Percentiles rank a stretch among this genome's conserved stretches.
phyloP scores from a whole-genome alignment of 805 yeast species.

The Candida quercuum region DNA sequence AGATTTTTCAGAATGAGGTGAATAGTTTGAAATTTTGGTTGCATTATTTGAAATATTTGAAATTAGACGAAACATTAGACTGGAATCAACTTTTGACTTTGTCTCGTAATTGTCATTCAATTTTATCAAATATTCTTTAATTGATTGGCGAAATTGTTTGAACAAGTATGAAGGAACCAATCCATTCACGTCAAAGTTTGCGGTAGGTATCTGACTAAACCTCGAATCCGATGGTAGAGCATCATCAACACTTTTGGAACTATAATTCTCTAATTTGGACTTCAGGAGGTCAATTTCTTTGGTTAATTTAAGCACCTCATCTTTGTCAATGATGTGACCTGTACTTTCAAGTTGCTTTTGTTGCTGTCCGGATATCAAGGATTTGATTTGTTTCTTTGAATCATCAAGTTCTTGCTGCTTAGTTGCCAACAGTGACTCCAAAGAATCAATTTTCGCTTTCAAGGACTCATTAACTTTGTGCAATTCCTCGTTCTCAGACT shows the following conservation, averaged over 20 bases:
- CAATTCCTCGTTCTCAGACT: slow-evolving; percentile 17
- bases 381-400: not conserved
- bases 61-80: slow-evolving; percentile 44
- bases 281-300: slow-evolving; percentile 43
- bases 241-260: slow-evolving; percentile 28
- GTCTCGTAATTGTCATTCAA: slow-evolving; percentile 24
- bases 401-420: not conserved
- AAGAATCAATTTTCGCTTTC: slow-evolving; percentile 11
- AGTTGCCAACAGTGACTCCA: slow-evolving; percentile 14
- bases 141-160: slow-evolving; percentile 39
- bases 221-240: slow-evolving; percentile 16
- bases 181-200: slow-evolving; percentile 34
- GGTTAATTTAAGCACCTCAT: slow-evolving; percentile 30
- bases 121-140: slow-evolving; percentile 39
- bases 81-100: slow-evolving; percentile 14
- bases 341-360: no score
- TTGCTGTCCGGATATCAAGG: not conserved
- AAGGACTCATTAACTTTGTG: slow-evolving; percentile 17
- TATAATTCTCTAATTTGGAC: slow-evolving; percentile 42
- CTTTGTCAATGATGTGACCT: no score
- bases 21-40: slow-evolving; percentile 23
- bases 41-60: slow-evolving; percentile 41
- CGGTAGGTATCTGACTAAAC: slow-evolving; percentile 24
- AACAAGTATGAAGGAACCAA: slow-evolving; percentile 40
- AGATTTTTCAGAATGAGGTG: slow-evolving; percentile 34